phyloP scores from a whole-genome alignment of 1,284 basidiomycete genomes.

The Fomitopsis schrenkii region DNA sequence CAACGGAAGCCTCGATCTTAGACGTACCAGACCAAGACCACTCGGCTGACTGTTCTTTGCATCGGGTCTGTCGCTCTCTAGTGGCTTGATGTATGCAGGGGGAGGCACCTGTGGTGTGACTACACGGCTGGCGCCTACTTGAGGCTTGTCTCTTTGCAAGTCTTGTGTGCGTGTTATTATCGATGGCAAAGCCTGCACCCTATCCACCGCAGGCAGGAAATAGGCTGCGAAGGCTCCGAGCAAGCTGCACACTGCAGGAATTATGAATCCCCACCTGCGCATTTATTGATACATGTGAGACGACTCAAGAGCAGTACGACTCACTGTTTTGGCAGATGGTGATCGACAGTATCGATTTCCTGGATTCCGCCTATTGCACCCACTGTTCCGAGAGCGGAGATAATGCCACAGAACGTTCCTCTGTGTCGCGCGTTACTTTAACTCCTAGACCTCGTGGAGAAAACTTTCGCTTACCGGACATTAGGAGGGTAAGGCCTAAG shows the following conservation, averaged over 20 bases:
- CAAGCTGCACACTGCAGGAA: not conserved
- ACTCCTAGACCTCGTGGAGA: too few species aligned
- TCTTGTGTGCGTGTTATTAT: not conserved
- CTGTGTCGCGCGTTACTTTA: not conserved
- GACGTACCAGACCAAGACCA: too few species aligned
- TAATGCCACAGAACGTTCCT: not conserved
- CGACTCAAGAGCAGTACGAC: not conserved
- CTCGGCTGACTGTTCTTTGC: too few species aligned
- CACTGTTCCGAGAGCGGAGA: not conserved
- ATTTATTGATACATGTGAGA: not conserved
- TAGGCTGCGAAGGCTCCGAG: not conserved
- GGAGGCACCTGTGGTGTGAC: too few species aligned
- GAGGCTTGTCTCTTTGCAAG: not conserved
- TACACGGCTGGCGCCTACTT: too few species aligned
- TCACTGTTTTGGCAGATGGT: not conserved
- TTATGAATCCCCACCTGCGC: not conserved
- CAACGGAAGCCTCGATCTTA: too few species aligned
- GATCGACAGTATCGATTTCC: not conserved
- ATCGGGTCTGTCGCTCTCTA: too few species aligned
- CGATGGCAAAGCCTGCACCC: too few species aligned
- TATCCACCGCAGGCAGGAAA: not conserved
- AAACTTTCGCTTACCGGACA: not conserved
- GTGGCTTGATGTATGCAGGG: too few species aligned
- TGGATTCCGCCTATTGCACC: not conserved
- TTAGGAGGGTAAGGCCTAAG: not conserved